Base-by-base conservation (phyloP, 139 green algal species). In the Coccomyxa sp. region DNA sequence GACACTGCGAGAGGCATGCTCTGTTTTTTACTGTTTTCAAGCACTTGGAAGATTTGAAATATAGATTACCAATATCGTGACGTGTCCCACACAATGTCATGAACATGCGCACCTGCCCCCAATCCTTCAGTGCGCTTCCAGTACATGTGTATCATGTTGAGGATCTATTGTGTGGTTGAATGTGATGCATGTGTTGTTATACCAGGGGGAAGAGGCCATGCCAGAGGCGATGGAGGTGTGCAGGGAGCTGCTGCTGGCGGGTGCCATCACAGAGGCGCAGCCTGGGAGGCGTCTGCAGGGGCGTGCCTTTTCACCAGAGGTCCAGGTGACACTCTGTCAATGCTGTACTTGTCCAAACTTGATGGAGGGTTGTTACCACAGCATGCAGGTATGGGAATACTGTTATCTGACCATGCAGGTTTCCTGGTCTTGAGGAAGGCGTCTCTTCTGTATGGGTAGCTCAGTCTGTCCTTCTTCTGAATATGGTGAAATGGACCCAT, bases 271-370 rank as follows among this genome's bases (percentile, higher is more conserved):
- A 13, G 77, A 81, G 28, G 58, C 82, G 25, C 58, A 87, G 31
- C 79, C 71, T 17, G 86, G 86, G 3, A n/a, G 67, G n/a, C 85
- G 86, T 18, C 31, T 89, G 75, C 83, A 89, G 75, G 87, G 81
- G 76, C 63, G 75, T 17, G 86, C 85, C 18, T 81, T 81, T 23
- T 77, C 86, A 0, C 86, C 81, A 63, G 80, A 81, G 59, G 66
- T 90, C 16, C 85, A 90, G 30, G 67, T 89, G 10, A 89, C 80
- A 58, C 18, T 89, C 81, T 58, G 58, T 59, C 9, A 3, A 75
- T 75, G 66, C 66, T 51, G 38, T 7, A 7, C 38, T 51, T 51
- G 38, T 7, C 38, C 38, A 51, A 51, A 51, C 38, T 11, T 51
- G 38, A 51, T 7, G 38, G 38, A 51, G 38, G 38, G 3, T 11